A percentile compares a stretch with the other conserved stretches of the same genome.
These are phyloP conservation scores for Ophiostoma triangulosporum DNA, from an alignment of 2,329 filamentous ascomycete genomes.

Conservation along the genomic window DNA sequence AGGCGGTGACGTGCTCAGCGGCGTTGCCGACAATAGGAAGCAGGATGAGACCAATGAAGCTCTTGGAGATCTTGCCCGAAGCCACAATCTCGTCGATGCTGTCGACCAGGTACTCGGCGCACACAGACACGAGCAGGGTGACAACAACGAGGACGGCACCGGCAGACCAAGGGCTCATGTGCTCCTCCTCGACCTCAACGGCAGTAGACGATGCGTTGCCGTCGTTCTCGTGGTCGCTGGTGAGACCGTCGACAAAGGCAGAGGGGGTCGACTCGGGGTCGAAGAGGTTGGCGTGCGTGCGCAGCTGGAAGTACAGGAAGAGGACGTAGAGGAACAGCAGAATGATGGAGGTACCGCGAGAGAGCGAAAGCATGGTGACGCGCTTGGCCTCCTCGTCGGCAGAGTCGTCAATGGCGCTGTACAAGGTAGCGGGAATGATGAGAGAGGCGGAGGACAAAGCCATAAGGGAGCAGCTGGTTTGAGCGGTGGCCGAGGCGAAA, in stretches of 20 bases:
- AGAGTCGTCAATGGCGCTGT: conserved; percentile 44
- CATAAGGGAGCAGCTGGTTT: conserved; percentile 65
- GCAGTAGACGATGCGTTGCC: conserved; percentile 23
- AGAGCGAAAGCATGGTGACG: conserved; percentile 53
- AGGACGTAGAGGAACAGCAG: conserved; percentile 61
- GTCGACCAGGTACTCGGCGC: conserved; percentile 65
- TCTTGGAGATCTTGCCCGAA: conserved; percentile 47
- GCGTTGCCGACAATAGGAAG: conserved; percentile 75
- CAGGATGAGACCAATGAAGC: conserved; percentile 69
- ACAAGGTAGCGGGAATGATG: conserved; percentile 65
- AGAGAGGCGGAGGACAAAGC: conserved; percentile 62
- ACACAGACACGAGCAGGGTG: conserved; percentile 62
- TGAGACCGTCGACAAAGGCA: conserved; percentile 8
- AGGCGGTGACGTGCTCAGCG: conserved; percentile 69
- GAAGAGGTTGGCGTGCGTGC: conserved; percentile 61
- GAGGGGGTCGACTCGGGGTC: conserved; percentile 33
- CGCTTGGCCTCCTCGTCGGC: conserved; percentile 28
- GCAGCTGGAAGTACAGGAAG: conserved; percentile 67
- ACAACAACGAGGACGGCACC: conserved; percentile 52
- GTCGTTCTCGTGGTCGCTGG: conserved; percentile 11
- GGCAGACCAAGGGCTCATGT: conserved; percentile 51
- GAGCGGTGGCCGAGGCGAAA: conserved; percentile 65
- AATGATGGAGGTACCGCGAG: conserved; percentile 63
- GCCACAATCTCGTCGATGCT: conserved; percentile 56
- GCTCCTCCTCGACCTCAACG: conserved; percentile 28